These are phyloP conservation scores for Backusella tuberculispora DNA, from an alignment of 192 early-diverging fungal genomes.

Conservation along the genomic window DNA sequence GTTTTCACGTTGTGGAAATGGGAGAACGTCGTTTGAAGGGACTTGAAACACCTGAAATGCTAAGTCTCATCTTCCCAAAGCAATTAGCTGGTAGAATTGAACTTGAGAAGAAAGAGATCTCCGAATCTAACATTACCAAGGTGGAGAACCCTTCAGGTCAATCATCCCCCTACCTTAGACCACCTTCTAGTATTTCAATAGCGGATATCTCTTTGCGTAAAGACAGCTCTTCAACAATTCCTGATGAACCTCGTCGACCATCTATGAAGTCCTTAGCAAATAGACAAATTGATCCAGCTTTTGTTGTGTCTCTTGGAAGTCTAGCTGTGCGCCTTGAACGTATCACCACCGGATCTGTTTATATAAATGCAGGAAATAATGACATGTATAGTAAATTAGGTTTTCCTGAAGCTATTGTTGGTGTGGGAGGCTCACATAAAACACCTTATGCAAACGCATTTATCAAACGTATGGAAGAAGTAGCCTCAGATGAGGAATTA, in stretches of 20 bases:
- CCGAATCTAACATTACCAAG: neutral
- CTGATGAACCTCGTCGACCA: neutral
- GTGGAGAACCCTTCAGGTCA: neutral
- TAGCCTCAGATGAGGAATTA: slow-evolving; percentile 58
- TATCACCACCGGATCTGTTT: slow-evolving; percentile 47
- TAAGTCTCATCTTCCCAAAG: slow-evolving; percentile 70
- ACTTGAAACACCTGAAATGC: slow-evolving; percentile 83
- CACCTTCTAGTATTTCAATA: slow-evolving; percentile 10
- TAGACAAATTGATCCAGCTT: slow-evolving; percentile 49
- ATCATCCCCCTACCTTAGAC: slow-evolving; percentile 1
- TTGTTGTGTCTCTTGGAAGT: slow-evolving; percentile 50
- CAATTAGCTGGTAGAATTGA: slow-evolving; percentile 51
- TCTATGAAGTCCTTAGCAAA: neutral
- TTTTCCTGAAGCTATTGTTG: slow-evolving; percentile 8
- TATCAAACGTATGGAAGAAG: slow-evolving; percentile 45
- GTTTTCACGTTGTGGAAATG: slow-evolving; percentile 70
- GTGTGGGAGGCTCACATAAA: slow-evolving; percentile 13
- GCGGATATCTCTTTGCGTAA: neutral
- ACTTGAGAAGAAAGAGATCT: slow-evolving; percentile 42
- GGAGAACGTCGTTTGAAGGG: slow-evolving; percentile 89
- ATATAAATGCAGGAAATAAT: slow-evolving; percentile 9
- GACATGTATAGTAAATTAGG: neutral
- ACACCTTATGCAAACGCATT: slow-evolving; percentile 24
- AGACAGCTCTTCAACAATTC: neutral
- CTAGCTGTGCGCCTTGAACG: slow-evolving; percentile 65